Conservation (phyloP, 208 protist genomes). For the Acanthamoeba sp. region DNA sequence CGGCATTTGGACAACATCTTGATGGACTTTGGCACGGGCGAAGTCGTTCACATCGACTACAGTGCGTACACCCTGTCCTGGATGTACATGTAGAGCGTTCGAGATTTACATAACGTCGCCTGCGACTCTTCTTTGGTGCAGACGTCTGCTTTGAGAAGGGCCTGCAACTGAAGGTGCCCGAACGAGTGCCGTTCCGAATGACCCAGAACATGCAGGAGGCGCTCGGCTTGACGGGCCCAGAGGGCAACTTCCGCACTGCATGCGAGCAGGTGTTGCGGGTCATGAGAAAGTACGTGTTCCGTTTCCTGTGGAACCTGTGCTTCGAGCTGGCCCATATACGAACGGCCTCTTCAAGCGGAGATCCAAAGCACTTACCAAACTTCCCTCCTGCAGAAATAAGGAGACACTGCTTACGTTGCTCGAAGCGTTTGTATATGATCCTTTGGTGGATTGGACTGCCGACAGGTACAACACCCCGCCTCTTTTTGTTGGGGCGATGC, state of each 20-base stretch:
- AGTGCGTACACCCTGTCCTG: slow-evolving; percentile 82
- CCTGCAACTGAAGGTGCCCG: slow-evolving; percentile 93
- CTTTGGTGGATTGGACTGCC: slow-evolving; percentile 83
- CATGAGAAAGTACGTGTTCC: slow-evolving; percentile 85
- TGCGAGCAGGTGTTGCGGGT: slow-evolving; percentile 93
- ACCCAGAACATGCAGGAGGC: slow-evolving; percentile 96
- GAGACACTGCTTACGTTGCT: slow-evolving; percentile 77
- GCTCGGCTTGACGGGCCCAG: slow-evolving; percentile 93
- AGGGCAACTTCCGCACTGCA: slow-evolving; percentile 93
- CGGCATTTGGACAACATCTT: slow-evolving; percentile 97
- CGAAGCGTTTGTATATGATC: slow-evolving; percentile 93
- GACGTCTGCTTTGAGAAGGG: slow-evolving; percentile 96
- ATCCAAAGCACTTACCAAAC: too few species aligned
- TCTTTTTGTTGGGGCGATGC: too few species aligned
- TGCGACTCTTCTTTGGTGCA: neutral
- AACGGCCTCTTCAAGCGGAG: too few species aligned
- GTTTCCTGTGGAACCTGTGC: too few species aligned
- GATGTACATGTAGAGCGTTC: neutral
- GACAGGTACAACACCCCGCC: neutral
- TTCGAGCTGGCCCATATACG: too few species aligned
- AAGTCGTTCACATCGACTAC: slow-evolving; percentile 97
- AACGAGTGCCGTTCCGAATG: slow-evolving; percentile 97
- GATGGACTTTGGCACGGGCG: slow-evolving; percentile 92
- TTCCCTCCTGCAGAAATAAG: neutral
- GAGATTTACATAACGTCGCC: too few species aligned